Percentiles rank a stretch among this genome's conserved stretches.
phyloP scores from a whole-genome alignment of 2,329 filamentous ascomycete genomes.

The Beauveria sp. region DNA sequence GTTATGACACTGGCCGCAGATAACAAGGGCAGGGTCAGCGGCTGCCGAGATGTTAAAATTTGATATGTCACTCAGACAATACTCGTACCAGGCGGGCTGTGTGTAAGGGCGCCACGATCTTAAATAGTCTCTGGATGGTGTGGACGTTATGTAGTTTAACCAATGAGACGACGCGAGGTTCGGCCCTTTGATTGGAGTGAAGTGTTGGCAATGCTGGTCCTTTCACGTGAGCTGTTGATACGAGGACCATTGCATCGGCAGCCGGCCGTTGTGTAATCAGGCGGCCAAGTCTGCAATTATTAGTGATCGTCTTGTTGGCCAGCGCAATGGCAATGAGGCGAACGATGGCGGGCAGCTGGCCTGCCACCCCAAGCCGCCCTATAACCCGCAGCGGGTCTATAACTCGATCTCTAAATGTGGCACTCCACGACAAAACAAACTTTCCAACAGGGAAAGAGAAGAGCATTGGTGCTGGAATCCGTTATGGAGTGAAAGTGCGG shows the following conservation, averaged over 20 bases:
- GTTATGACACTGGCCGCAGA: background rate
- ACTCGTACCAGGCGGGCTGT: background rate
- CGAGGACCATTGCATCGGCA: background rate
- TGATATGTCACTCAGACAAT: background rate
- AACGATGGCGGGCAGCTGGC: background rate
- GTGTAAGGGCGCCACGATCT: slow-evolving; percentile 9
- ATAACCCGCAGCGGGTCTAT: slow-evolving; percentile 1
- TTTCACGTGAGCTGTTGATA: background rate
- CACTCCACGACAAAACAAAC: too few relatives aligned
- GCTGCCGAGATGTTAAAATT: background rate
- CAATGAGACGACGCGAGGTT: slow-evolving; percentile 1
- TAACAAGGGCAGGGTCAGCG: background rate
- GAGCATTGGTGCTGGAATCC: too few relatives aligned
- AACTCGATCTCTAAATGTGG: too few relatives aligned
- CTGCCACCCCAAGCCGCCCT: background rate
- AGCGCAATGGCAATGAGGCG: background rate
- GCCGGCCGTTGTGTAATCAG: background rate
- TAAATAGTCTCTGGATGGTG: background rate
- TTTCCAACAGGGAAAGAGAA: too few relatives aligned
- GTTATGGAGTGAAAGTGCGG: too few relatives aligned
- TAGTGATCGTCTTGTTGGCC: too few relatives aligned
- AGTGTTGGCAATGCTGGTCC: background rate
- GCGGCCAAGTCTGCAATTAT: too few relatives aligned
- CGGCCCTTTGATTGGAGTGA: background rate
- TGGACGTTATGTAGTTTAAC: background rate